Evolutionary conservation across 2,329 filamentous ascomycete species (phyloP).

Genomic region (Tolypocladium tundrense): DNA sequence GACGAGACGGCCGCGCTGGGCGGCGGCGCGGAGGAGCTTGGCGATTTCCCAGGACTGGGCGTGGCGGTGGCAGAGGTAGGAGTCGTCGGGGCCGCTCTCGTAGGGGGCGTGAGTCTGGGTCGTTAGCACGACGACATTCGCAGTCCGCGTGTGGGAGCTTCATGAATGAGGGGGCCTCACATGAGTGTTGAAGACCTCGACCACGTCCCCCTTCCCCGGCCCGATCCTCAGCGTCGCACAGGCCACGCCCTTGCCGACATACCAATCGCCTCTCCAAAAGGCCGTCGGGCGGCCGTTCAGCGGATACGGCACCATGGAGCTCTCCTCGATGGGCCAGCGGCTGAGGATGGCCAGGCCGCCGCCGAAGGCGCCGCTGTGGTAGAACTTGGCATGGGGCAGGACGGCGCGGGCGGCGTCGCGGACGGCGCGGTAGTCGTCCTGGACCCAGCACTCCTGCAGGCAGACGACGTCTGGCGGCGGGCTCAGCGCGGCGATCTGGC

Average conservation of each 20-base stretch:
- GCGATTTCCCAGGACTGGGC: slow-evolving; percentile 93
- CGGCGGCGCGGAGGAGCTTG: slow-evolving; percentile 75
- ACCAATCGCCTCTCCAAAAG: slow-evolving; percentile 94
- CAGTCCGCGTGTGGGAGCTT: no score
- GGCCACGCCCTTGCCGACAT: slow-evolving; percentile 87
- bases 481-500: slow-evolving; percentile 57
- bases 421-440: slow-evolving; percentile 72
- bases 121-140: not conserved
- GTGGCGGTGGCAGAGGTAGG: slow-evolving; percentile 81
- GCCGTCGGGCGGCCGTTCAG: slow-evolving; percentile 88
- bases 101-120: slow-evolving; percentile 69
- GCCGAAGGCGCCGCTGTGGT: slow-evolving; percentile 80
- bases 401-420: slow-evolving; percentile 61
- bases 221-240: slow-evolving; percentile 70
- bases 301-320: slow-evolving; percentile 76
- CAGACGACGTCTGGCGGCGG: slow-evolving; percentile 76
- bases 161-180: slow-evolving; percentile 28
- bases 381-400: slow-evolving; percentile 88
- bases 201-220: slow-evolving; percentile 49
- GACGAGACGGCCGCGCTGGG: slow-evolving; percentile 71
- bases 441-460: slow-evolving; percentile 92
- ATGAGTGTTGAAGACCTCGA: slow-evolving; percentile 92
- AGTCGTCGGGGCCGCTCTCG: slow-evolving; percentile 66
- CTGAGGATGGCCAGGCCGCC: slow-evolving; percentile 83
- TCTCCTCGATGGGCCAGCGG: slow-evolving; percentile 86